Evolutionary conservation across 2,329 filamentous ascomycete species (phyloP).

Genomic region (Ceratocystis huliohia): DNA sequence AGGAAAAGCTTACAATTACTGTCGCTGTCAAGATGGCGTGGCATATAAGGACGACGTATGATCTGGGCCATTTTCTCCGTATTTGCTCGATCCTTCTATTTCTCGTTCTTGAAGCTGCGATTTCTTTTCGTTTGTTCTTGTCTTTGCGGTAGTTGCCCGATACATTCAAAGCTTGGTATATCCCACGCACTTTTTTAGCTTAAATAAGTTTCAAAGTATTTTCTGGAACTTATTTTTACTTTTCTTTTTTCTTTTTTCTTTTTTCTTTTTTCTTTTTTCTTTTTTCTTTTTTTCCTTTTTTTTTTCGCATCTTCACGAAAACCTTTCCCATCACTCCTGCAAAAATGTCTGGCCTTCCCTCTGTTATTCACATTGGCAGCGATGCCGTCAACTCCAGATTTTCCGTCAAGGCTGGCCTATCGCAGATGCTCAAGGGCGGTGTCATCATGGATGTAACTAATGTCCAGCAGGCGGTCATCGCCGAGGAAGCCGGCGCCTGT

Average conservation of each 20-base stretch:
- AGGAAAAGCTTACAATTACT: background rate
- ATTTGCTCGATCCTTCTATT: background rate
- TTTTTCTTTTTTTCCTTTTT: background rate
- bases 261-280: background rate
- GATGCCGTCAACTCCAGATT: slow-evolving; percentile 41
- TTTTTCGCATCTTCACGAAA: background rate
- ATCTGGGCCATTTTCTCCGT: background rate
- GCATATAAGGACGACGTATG: background rate
- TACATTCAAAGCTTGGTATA: background rate
- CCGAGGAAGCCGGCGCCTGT: slow-evolving; percentile 87
- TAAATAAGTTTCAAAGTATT: background rate
- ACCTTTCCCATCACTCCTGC: background rate
- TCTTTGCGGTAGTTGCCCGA: background rate
- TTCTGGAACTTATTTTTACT: background rate
- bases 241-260: background rate
- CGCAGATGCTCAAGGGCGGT: slow-evolving; percentile 96
- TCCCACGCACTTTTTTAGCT: background rate
- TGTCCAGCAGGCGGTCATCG: slow-evolving; percentile 86
- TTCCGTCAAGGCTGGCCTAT: slow-evolving; percentile 85
- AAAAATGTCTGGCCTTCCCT: slow-evolving; percentile 17
- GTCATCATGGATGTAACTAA: slow-evolving; percentile 99
- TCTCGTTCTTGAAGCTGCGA: no score
- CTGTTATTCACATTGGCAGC: slow-evolving; percentile 19
- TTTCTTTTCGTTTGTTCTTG: background rate
- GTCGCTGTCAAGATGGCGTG: background rate